These are phyloP conservation scores for Fusarium sp. DNA, from an alignment of 2,329 filamentous ascomycete genomes.

Conservation along the genomic window DNA sequence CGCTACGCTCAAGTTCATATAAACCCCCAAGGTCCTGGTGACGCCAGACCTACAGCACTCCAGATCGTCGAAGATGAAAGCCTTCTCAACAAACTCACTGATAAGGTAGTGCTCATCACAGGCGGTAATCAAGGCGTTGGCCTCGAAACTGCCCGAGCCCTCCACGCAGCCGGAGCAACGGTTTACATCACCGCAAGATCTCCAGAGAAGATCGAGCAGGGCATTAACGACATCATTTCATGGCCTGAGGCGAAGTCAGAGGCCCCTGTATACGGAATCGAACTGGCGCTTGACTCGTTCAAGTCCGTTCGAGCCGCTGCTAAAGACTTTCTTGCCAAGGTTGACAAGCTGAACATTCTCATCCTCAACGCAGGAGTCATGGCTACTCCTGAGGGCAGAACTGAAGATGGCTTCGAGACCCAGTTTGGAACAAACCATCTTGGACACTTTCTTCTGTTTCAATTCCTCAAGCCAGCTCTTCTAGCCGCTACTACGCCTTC, in stretches of 20 bases:
- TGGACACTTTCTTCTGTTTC: slow-evolving; percentile 41
- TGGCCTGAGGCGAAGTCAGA: not conserved
- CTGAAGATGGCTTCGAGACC: slow-evolving; percentile 30
- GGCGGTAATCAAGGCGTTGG: slow-evolving; percentile 17
- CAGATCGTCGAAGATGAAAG: slow-evolving; percentile 7
- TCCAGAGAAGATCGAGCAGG: not conserved
- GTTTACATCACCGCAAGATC: slow-evolving; percentile 10
- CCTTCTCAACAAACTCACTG: not conserved
- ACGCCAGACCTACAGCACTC: slow-evolving; percentile 26
- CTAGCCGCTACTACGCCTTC: slow-evolving; percentile 49
- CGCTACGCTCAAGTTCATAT: not conserved
- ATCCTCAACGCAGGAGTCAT: slow-evolving; percentile 20
- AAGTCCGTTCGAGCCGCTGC: not conserved
- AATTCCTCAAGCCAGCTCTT: slow-evolving; percentile 54
- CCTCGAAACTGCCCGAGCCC: not conserved
- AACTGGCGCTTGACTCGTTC: slow-evolving; percentile 6
- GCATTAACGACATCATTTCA: not conserved
- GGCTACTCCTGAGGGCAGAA: slow-evolving; percentile 15
- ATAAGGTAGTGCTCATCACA: slow-evolving; percentile 1
- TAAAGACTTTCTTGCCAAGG: not conserved
- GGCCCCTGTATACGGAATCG: not conserved
- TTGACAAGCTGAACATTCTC: not conserved
- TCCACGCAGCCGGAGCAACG: slow-evolving; percentile 3
- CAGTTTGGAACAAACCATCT: slow-evolving; percentile 44
- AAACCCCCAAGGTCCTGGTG: slow-evolving; percentile 14